Evolutionary conservation across 1,139 yeast species (phyloP), one percentile per base, ranked within the genome.

Genomic region (Hyphopichia khmerensis): DNA sequence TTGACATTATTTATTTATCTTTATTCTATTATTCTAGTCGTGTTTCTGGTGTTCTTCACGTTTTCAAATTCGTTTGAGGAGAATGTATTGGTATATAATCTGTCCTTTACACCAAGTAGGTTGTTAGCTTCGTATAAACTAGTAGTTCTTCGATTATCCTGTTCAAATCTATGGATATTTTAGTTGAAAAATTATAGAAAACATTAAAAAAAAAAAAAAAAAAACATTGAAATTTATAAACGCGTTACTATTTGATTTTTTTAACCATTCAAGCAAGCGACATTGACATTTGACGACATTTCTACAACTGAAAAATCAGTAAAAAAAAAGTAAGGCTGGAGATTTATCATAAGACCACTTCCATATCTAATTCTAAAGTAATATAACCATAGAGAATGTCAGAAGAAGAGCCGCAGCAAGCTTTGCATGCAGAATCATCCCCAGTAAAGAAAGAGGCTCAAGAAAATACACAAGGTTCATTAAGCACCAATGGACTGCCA

Each of bases 1-100:
- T 91, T 11, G 98, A 91, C 99, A 93, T 91, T 10, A 3, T 32
- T 5, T 32, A 17, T 32, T 17, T 32, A 32, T 32, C 14, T 17
- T 32, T n/a, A n/a, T n/a, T n/a, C n/a, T n/a, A n/a, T n/a, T n/a
- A n/a, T n/a, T n/a, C n/a, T n/a, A n/a, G n/a, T n/a, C n/a, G n/a
- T n/a, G n/a, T n/a, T n/a, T n/a, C n/a, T n/a, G n/a, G n/a, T n/a
- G 24, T 6, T 27, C n/a, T 27, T 27, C 31, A 27, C 31, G n/a
- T 11, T 11, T 27, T 7, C n/a, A 13, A 14, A 27, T 7, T 14
- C n/a, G n/a, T 27, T 4, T 5, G 4, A 13, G n/a, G 4, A 5
- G 31, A 4, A 27, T 11, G 24, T 21, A 6, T 21, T 21, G 24
- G 24, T n/a, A n/a, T n/a, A n/a, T n/a, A n/a, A n/a, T n/a, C n/a